phyloP scores from a whole-genome alignment of 192 early-diverging fungal genomes.

The Powellomyces hirtus region DNA sequence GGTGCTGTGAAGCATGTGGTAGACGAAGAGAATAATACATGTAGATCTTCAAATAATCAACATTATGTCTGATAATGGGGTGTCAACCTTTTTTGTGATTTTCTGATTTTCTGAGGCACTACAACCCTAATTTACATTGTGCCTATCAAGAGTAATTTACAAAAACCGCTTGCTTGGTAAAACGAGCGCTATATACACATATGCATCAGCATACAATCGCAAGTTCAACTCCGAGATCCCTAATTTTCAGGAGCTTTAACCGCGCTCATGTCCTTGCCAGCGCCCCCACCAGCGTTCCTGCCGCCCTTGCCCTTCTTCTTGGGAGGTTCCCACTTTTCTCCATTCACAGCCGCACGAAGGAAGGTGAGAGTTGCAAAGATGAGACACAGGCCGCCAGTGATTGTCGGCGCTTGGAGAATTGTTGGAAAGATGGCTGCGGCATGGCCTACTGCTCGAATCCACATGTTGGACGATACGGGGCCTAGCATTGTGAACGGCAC shows the following conservation, averaged over 20 bases:
- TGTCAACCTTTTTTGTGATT: too few species aligned
- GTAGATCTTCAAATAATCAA: too few species aligned
- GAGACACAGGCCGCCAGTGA: slow-evolving; percentile 16
- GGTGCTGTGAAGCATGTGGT: too few species aligned
- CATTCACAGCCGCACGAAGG: slow-evolving; percentile 19
- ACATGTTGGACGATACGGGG: slow-evolving; percentile 15
- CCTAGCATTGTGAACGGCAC: slow-evolving; percentile 18
- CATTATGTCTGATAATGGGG: too few species aligned
- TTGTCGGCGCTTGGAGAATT: slow-evolving; percentile 20
- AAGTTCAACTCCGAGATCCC: background rate
- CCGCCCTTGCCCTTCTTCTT: slow-evolving; percentile 14
- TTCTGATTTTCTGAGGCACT: too few species aligned
- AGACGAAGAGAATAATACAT: too few species aligned
- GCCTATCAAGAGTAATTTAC: too few species aligned
- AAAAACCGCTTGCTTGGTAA: too few species aligned
- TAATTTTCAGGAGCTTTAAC: slow-evolving; percentile 28
- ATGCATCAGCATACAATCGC: too few species aligned
- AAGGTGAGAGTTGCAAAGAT: slow-evolving; percentile 9
- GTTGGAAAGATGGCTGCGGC: slow-evolving; percentile 8
- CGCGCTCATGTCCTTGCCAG: slow-evolving; percentile 23
- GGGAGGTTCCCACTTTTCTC: slow-evolving; percentile 20
- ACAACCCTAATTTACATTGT: too few species aligned
- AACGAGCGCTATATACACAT: too few species aligned
- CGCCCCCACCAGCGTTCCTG: background rate
- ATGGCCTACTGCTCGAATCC: slow-evolving; percentile 6